Evolutionary conservation across 1,284 basidiomycete species (phyloP).

Genomic region (Melampsora medusae): DNA sequence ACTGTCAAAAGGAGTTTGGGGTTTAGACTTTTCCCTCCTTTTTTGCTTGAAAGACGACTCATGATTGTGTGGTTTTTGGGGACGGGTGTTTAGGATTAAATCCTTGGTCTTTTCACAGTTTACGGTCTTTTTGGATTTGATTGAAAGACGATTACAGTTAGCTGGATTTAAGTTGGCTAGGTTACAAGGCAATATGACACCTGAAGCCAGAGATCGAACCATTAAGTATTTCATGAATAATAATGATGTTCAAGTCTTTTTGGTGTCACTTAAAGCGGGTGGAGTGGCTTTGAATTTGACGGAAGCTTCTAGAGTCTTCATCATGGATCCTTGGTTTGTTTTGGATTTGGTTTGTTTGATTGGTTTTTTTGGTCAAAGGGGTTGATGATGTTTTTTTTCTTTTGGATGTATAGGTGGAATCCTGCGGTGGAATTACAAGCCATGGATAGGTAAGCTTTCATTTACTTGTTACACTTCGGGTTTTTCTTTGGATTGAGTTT

Average conservation of each 20-base stretch:
- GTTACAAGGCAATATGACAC: conserved; percentile 93
- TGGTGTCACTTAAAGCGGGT: conserved; percentile 90
- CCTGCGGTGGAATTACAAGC: conserved; percentile 45
- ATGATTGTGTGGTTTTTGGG: no score
- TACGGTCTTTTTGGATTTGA: conserved; percentile 77
- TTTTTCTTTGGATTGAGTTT: no score
- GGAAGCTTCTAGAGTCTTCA: conserved; percentile 70
- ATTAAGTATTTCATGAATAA: conserved; percentile 58
- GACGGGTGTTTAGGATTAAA: no score
- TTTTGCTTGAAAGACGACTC: no score
- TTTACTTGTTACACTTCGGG: no score
- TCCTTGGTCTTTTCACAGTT: conserved; percentile 95
- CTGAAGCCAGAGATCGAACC: conserved; percentile 89
- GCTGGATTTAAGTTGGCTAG: conserved; percentile 86
- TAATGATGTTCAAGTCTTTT: conserved; percentile 89
- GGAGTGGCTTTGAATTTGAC: conserved; percentile 91
- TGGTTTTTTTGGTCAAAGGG: background rate
- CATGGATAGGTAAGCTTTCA: conserved; percentile 41
- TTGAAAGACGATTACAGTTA: conserved; percentile 85
- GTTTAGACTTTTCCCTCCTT: no score
- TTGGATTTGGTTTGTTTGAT: background rate
- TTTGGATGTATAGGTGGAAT: conserved; percentile 45
- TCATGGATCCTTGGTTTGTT: conserved; percentile 56
- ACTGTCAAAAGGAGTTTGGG: no score
- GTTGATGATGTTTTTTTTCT: background rate